Evolutionary conservation across 257 asterid genomes (phyloP).

Genomic region (Nicotiana tabacum): DNA sequence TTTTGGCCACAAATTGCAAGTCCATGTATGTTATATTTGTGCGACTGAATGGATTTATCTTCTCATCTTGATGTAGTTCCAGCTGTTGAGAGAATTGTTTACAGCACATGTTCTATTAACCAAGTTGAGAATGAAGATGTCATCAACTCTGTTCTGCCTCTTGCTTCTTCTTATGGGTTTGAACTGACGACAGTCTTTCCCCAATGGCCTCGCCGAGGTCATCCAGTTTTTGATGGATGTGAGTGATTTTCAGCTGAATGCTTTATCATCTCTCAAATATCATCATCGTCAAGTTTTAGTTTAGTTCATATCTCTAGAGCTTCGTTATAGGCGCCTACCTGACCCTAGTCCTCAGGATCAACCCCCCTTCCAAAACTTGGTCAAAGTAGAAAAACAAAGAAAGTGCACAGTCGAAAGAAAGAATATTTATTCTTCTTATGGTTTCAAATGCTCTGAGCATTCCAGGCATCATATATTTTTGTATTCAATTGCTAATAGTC

Average conservation of each 20-base stretch:
- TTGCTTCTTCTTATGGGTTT: constrained; percentile 72
- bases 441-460: not conserved
- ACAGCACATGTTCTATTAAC: constrained; percentile 90
- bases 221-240: constrained; percentile 73
- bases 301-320: not conserved
- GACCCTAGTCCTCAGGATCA: not conserved
- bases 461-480: not conserved
- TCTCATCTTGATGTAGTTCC: constrained; percentile 45
- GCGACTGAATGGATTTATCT: not conserved
- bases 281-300: too few species aligned
- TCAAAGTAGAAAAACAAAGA: not conserved
- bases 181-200: constrained; percentile 55
- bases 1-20: not conserved
- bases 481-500: not conserved
- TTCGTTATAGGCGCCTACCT: not conserved
- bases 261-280: too few species aligned
- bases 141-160: constrained; percentile 51
- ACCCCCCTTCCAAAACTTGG: not conserved
- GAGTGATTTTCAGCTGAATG: constrained; percentile 22
- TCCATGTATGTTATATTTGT: not conserved
- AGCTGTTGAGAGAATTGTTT: constrained; percentile 74
- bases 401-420: not conserved
- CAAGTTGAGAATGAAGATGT: constrained; percentile 90
- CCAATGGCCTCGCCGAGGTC: constrained; percentile 89
- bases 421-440: not conserved